A percentile compares a stretch with the other conserved stretches of the same genome.
These are phyloP conservation scores for Herpetospermum pedunculosum DNA, from an alignment of 306 rosid genomes.

Conservation along the genomic window DNA sequence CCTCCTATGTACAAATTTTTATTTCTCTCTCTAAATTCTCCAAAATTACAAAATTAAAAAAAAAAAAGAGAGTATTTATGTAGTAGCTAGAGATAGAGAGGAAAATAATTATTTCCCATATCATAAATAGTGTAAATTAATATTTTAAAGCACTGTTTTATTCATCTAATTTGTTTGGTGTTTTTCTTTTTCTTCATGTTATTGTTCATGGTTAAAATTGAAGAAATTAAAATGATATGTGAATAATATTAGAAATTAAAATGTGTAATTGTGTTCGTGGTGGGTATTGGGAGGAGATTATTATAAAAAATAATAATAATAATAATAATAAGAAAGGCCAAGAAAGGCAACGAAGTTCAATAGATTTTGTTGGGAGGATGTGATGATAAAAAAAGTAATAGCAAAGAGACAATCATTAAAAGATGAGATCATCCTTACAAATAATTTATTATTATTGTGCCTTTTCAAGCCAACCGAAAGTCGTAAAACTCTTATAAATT, in stretches of 20 bases:
- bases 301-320: background rate
- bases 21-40: background rate
- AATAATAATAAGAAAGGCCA: background rate
- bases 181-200: background rate
- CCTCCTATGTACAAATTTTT: background rate
- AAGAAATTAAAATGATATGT: too few species aligned
- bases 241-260: background rate
- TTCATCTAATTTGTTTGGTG: background rate
- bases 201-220: background rate
- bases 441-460: background rate
- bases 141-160: background rate
- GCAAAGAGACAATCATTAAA: constrained; percentile 5
- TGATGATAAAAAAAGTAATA: background rate
- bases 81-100: background rate
- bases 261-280: background rate
- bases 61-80: background rate
- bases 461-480: constrained; percentile 6
- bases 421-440: background rate
- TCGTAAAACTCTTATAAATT: background rate
- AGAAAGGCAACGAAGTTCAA: background rate
- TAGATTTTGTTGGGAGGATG: constrained; percentile 7
- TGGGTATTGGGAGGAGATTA: background rate
- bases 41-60: background rate
- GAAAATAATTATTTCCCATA: background rate
- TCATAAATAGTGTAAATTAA: constrained; percentile 3